Evolutionary conservation across 225 moss, liverwort and hornwort species (phyloP).

Genomic region (Pleurozium schreberi): DNA sequence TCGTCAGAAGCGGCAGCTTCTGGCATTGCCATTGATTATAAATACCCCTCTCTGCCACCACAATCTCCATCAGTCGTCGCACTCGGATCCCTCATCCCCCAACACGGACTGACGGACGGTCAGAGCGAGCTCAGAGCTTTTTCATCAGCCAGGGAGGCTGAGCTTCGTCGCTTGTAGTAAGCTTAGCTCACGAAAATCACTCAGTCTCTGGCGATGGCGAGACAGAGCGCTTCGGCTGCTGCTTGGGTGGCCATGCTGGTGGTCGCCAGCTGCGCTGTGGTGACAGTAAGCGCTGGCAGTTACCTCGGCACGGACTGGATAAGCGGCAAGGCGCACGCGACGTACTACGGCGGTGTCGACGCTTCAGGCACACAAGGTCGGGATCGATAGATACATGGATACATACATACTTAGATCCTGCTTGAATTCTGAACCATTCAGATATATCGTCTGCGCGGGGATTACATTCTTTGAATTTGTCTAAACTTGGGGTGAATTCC

Average conservation of each 20-base stretch:
- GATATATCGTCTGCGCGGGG: neutral
- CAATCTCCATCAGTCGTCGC: conserved; percentile 23
- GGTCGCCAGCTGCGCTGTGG: neutral
- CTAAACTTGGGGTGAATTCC: neutral
- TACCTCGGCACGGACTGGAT: conserved; percentile 15
- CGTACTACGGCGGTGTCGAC: conserved; percentile 44
- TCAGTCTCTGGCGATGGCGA: conserved; percentile 13
- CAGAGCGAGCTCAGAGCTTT: neutral
- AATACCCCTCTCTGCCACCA: conserved; percentile 19
- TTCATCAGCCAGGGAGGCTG: neutral
- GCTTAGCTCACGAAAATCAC: neutral
- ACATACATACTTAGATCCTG: neutral
- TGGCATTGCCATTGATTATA: neutral
- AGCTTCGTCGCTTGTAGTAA: neutral
- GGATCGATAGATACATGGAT: neutral
- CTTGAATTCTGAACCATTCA: neutral
- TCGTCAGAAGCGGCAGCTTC: neutral
- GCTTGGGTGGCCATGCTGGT: neutral
- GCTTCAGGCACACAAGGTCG: conserved; percentile 50
- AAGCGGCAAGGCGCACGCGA: conserved; percentile 26
- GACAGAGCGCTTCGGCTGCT: neutral
- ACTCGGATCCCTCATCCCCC: neutral
- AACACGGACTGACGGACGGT: neutral
- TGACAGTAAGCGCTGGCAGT: conserved; percentile 9
- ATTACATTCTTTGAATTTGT: neutral